Conservation (phyloP, 768 basidiomycete genomes). For the Boletus coccyginus region DNA sequence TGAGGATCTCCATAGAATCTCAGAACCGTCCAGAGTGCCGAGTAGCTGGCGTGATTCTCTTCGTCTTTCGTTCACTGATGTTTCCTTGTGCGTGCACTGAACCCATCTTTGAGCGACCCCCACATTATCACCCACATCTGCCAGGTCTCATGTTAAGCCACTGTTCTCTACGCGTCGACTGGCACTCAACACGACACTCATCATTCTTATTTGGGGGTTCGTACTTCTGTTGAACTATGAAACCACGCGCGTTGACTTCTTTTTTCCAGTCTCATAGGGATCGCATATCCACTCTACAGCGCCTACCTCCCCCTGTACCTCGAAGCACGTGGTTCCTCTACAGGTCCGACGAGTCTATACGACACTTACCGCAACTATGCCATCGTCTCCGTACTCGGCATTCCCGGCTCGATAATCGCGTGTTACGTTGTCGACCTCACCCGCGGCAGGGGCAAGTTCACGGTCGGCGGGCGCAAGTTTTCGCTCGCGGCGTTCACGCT, state of each 20-base stretch:
- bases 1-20: conserved; percentile 39
- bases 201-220: conserved; percentile 52
- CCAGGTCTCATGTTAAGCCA: conserved; percentile 45
- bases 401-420: conserved; percentile 49
- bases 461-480: conserved; percentile 44
- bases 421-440: conserved; percentile 45
- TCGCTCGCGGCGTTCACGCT: conserved; percentile 45
- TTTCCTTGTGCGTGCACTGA: conserved; percentile 37
- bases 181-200: conserved; percentile 45
- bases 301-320: conserved; percentile 52
- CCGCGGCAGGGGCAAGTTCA: conserved; percentile 30
- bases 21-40: conserved; percentile 11
- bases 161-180: conserved; percentile 46
- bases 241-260: neutral
- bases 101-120: neutral
- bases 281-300: conserved; percentile 54
- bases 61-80: conserved; percentile 34
- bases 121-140: neutral
- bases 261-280: conserved; percentile 41
- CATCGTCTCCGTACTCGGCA: conserved; percentile 45
- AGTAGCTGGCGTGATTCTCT: conserved; percentile 24
- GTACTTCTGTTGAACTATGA: conserved; percentile 3
- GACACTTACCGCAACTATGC: conserved; percentile 47
- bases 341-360: conserved; percentile 20
- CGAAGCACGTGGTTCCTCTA: conserved; percentile 30